These are phyloP conservation scores for Adiantum capillusveneris DNA, from an alignment of 75 land plant genomes.

Conservation along the genomic window DNA sequence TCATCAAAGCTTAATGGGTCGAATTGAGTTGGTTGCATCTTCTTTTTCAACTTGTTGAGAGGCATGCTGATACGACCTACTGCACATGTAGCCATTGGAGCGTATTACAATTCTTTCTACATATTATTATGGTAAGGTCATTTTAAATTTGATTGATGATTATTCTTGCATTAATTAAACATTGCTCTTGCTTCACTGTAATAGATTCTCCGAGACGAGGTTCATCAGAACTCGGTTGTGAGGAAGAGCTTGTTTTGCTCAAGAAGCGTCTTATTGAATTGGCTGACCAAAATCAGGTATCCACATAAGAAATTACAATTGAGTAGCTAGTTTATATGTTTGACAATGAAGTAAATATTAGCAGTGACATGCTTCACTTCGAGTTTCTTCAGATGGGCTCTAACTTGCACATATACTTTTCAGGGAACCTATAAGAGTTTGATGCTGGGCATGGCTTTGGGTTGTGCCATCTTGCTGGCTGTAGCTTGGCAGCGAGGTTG, in stretches of 20 bases:
- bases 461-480: not conserved
- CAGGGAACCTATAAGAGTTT: not conserved
- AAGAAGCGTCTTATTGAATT: not conserved
- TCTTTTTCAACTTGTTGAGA: too few species aligned
- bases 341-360: not conserved
- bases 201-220: not conserved
- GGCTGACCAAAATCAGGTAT: not conserved
- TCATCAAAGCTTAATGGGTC: not conserved
- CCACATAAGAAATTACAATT: not conserved
- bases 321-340: not conserved
- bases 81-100: slow-evolving; percentile 85
- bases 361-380: not conserved
- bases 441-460: not conserved
- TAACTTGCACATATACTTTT: not conserved
- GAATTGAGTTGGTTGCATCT: not conserved
- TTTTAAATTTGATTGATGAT: not conserved
- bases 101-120: slow-evolving; percentile 87
- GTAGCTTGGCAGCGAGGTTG: not conserved
- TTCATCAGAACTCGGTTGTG: slow-evolving; percentile 1
- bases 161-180: not conserved
- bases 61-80: too few species aligned
- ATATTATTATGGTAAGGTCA: slow-evolving; percentile 87
- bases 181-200: not conserved
- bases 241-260: slow-evolving; percentile 7
- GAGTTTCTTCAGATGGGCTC: not conserved